Evolutionary conservation across 2,329 filamentous ascomycete genomes (phyloP).

Genomic region (Penicillium sp.): DNA sequence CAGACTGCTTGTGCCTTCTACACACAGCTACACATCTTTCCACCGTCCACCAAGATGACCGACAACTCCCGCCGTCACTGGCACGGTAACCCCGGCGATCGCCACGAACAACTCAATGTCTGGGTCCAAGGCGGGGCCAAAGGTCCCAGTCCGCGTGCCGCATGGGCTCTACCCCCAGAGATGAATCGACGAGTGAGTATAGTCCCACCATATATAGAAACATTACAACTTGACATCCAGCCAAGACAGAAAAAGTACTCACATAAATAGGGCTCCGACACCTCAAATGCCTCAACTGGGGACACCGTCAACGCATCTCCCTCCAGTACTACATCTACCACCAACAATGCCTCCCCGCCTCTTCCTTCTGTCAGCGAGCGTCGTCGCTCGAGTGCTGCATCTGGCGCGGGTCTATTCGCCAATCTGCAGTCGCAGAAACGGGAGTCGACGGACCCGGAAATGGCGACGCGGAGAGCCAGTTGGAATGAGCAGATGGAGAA

Average conservation of each 20-base stretch:
- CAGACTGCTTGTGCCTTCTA: too few relatives aligned
- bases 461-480: constrained; percentile 36
- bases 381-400: constrained; percentile 25
- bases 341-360: constrained; percentile 6
- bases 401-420: constrained; percentile 21
- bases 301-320: background rate
- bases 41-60: constrained; percentile 15
- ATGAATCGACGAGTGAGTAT: constrained; percentile 2
- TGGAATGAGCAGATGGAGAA: constrained; percentile 43
- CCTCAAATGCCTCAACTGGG: constrained; percentile 26
- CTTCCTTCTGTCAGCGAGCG: constrained; percentile 21
- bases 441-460: constrained; percentile 32
- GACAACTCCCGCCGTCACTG: constrained; percentile 30
- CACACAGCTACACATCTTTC: background rate
- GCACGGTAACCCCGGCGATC: constrained; percentile 31
- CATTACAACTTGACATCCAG: background rate
- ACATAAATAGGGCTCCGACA: constrained; percentile 22
- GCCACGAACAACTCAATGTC: constrained; percentile 34
- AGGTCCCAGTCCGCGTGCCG: constrained; percentile 18
- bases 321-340: background rate
- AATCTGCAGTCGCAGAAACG: constrained; percentile 44
- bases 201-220: too few relatives aligned
- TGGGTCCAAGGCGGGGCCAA: constrained; percentile 33
- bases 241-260: too few relatives aligned
- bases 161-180: constrained; percentile 19